Evolutionary conservation across 106 monocot genomes (phyloP), one percentile per base, ranked within the genome.

Genomic region (Dendrobium officinale): DNA sequence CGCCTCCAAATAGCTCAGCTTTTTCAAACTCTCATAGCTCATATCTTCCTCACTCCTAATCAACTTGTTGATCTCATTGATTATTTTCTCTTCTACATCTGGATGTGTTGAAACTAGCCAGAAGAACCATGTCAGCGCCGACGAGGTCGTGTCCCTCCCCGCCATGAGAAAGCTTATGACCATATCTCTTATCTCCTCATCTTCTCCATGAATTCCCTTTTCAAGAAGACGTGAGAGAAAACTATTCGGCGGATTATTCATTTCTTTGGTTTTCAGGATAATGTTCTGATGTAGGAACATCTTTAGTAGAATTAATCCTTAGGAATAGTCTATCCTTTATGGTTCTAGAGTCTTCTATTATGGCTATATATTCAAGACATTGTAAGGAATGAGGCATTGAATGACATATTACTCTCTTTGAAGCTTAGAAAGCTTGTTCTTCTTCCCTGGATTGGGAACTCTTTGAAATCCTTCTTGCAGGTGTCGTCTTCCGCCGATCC

Each of bases 161-260:
- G 95, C 95, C 87, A 92, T 82, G 24, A 92, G 37, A 82, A 95
- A 92, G 85, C 89, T 92, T n/a, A 91, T 85, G 40, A 87, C 88
- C 85, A 92, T 86, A 83, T 95, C 95, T 0, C 87, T 41, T 20
- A 90, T 82, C 45, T 43, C 78, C 82, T 86, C 86, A 4, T 85
- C 92, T 5, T 33, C 27, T 67, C 82, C 70, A 6, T 77, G 85
- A 0, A 77, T 59, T 4, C 67, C 26, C 27, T 27, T 67, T 26
- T n/a, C 9, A 9, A 55, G 55, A 17, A 55, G 55, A 17, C 64
- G 64, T 13, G 74, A 31, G 40, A 43, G 10, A 37, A 37, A 37
- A 37, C 2, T 37, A 37, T 37, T 37, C 37, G 37, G 37, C 37
- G 37, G 37, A 37, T 37, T 37, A 37, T 37, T 3, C 37, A 37